These are phyloP conservation scores for Nakaseomyces uthaithaninus DNA, from an alignment of 1,139 yeast species.

Conservation along the genomic window DNA sequence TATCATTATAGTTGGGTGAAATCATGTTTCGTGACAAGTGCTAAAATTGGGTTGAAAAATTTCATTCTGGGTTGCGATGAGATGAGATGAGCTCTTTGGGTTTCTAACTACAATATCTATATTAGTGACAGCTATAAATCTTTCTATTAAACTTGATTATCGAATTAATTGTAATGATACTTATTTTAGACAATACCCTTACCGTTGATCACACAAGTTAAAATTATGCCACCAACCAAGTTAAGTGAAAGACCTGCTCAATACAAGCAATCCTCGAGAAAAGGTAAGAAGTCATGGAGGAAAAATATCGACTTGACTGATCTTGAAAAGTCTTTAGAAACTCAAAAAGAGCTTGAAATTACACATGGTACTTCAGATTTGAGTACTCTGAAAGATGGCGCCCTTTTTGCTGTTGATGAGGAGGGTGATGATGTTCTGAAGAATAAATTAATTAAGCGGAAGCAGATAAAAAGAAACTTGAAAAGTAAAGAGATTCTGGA, in stretches of 20 bases:
- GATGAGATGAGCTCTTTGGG: conserved; percentile 1
- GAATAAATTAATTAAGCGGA: conserved; percentile 37
- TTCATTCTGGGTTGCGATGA: not conserved
- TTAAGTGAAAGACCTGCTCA: conserved; percentile 36
- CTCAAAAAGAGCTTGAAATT: conserved; percentile 57
- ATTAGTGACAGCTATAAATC: too few relatives aligned
- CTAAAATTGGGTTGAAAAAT: not conserved
- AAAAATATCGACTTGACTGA: conserved; percentile 84
- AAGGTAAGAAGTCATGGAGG: conserved; percentile 94
- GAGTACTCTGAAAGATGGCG: conserved; percentile 36
- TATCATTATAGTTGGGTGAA: too few relatives aligned
- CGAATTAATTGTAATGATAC: too few relatives aligned
- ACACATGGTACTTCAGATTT: conserved; percentile 48
- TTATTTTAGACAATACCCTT: too few relatives aligned
- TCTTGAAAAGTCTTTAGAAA: conserved; percentile 62
- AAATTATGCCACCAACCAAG: conserved; percentile 19
- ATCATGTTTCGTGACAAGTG: not conserved
- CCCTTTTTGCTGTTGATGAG: conserved; percentile 66
- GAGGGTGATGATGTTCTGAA: conserved; percentile 46
- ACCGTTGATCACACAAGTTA: not conserved
- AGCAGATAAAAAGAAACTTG: conserved; percentile 40
- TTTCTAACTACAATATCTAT: too few relatives aligned
- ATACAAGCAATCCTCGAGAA: conserved; percentile 64
- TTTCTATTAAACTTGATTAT: too few relatives aligned
- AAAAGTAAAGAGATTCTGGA: conserved; percentile 70